phyloP scores from a whole-genome alignment of 371 early-diverging fungal species.

The Mortierella sp. region DNA sequence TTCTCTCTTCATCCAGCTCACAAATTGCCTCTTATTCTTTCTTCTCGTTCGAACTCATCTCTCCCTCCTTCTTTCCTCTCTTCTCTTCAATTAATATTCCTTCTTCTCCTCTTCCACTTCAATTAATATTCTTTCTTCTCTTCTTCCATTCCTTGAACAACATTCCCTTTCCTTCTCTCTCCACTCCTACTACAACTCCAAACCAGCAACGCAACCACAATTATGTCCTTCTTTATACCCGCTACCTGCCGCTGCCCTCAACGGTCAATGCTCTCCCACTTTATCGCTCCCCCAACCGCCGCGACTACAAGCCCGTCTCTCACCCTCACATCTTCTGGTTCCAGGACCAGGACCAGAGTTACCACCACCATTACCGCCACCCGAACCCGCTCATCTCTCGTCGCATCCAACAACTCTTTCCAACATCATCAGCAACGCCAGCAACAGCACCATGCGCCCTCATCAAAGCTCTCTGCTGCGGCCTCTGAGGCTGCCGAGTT shows the following conservation, averaged over 20 bases:
- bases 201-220: background rate
- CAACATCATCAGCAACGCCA: slow-evolving; percentile 14
- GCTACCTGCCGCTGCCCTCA: slow-evolving; percentile 44
- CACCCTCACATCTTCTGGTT: slow-evolving; percentile 4
- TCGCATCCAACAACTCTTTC: background rate
- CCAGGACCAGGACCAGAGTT: slow-evolving; percentile 21
- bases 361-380: slow-evolving; percentile 25
- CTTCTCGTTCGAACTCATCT: slow-evolving; percentile 8
- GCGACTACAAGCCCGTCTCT: slow-evolving; percentile 6
- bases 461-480: slow-evolving; percentile 15
- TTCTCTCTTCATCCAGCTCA: slow-evolving; percentile 5
- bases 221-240: slow-evolving; percentile 45
- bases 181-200: background rate
- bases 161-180: background rate
- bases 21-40: slow-evolving; percentile 6
- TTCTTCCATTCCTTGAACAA: background rate
- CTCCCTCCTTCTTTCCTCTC: background rate
- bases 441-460: background rate
- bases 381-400: slow-evolving; percentile 22
- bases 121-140: background rate
- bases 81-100: background rate
- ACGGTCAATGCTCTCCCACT: slow-evolving; percentile 54
- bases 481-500: slow-evolving; percentile 5
- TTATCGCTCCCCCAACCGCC: slow-evolving; percentile 27
- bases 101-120: background rate